Conservation (phyloP, 2,329 filamentous ascomycete genomes). For the Scytalidium lignicola region DNA sequence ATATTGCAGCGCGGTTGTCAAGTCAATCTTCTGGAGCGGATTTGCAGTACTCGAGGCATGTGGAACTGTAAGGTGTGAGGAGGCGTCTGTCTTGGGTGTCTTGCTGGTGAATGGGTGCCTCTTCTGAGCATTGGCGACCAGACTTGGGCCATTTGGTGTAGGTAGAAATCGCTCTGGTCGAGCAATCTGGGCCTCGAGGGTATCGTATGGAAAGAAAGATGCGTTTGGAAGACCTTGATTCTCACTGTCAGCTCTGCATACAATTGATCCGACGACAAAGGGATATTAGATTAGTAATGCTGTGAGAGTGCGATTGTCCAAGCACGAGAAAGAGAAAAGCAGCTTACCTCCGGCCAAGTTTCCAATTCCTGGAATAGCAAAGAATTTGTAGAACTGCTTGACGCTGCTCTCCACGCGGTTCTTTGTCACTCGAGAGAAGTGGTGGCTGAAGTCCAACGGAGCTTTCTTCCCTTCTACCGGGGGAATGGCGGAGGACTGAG, state of each 20-base stretch:
- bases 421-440: conserved; percentile 66
- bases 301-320: too few species aligned
- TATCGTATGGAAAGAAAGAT: conserved; percentile 84
- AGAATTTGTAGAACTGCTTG: conserved; percentile 85
- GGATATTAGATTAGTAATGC: too few species aligned
- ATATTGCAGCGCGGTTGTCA: conserved; percentile 81
- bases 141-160: conserved; percentile 54
- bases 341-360: conserved; percentile 57
- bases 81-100: conserved; percentile 8
- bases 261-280: neutral
- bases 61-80: conserved; percentile 62
- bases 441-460: conserved; percentile 74
- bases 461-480: conserved; percentile 13
- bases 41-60: conserved; percentile 57
- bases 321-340: conserved; percentile 8
- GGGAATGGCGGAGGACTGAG: conserved; percentile 6
- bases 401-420: conserved; percentile 60
- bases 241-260: neutral
- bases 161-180: conserved; percentile 69
- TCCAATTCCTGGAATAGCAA: conserved; percentile 56
- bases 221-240: conserved; percentile 69
- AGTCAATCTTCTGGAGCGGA: conserved; percentile 66
- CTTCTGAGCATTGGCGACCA: conserved; percentile 32
- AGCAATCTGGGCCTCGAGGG: conserved; percentile 76
- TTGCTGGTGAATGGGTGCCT: conserved; percentile 28